Conservation (phyloP, 768 basidiomycete species). For the Amyloporia xantha region DNA sequence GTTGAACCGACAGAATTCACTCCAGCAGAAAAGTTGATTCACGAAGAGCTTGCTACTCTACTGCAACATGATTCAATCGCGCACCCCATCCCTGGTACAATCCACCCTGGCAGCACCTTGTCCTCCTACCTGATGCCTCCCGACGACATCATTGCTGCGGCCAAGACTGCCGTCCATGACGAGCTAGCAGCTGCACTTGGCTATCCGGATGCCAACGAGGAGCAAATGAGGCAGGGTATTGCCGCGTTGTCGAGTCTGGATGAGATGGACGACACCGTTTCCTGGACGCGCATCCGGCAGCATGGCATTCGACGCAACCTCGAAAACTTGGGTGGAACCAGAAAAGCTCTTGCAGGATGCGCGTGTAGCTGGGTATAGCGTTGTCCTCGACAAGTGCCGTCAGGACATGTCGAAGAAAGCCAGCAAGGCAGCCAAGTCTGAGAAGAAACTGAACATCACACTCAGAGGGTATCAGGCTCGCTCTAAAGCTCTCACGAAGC, state of each 20-base stretch:
- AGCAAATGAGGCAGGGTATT: slow-evolving; percentile 75
- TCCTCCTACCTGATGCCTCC: slow-evolving; percentile 70
- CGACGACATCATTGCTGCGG: slow-evolving; percentile 66
- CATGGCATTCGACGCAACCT: slow-evolving; percentile 54
- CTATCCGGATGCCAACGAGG: slow-evolving; percentile 75
- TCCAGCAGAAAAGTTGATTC: slow-evolving; percentile 57
- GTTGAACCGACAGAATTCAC: slow-evolving; percentile 34
- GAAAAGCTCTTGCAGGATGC: slow-evolving; percentile 47
- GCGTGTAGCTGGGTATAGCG: slow-evolving; percentile 57
- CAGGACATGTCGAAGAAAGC: slow-evolving; percentile 77
- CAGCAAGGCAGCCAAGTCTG: slow-evolving; percentile 71
- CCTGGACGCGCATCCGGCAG: slow-evolving; percentile 67
- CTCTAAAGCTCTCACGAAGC: slow-evolving; percentile 55
- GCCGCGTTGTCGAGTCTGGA: slow-evolving; percentile 57
- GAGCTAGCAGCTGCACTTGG: slow-evolving; percentile 81
- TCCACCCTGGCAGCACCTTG: slow-evolving; percentile 60
- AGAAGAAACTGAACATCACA: slow-evolving; percentile 83
- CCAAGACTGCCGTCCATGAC: slow-evolving; percentile 63
- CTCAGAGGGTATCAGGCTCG: slow-evolving; percentile 91
- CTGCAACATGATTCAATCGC: slow-evolving; percentile 84
- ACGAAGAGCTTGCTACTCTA: slow-evolving; percentile 71
- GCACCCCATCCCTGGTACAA: slow-evolving; percentile 85
- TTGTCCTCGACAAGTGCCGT: slow-evolving; percentile 54
- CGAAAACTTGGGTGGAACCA: slow-evolving; percentile 63
- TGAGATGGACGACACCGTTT: slow-evolving; percentile 48